Conservation (phyloP, 2,329 filamentous ascomycete species). For the Samsoniella hepiali region DNA sequence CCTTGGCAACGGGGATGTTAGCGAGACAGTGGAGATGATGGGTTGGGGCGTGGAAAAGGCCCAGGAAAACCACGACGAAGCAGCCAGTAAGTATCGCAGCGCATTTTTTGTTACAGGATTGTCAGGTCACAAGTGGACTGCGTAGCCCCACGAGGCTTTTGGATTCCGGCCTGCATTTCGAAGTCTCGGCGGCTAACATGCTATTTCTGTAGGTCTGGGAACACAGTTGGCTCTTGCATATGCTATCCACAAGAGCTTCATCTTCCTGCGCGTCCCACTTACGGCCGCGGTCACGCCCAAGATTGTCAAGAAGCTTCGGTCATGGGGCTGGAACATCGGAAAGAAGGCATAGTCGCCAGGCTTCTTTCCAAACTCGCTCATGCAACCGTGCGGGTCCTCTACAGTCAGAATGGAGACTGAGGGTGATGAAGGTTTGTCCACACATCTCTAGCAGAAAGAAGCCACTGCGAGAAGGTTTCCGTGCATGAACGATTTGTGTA, state of each 20-base stretch:
- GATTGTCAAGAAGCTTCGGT: conserved; percentile 81
- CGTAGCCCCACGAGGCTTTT: neutral
- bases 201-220: conserved; percentile 48
- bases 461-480: neutral
- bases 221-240: conserved; percentile 93
- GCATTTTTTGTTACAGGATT: neutral
- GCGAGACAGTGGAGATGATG: conserved; percentile 48
- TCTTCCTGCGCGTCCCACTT: conserved; percentile 90
- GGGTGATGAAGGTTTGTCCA: neutral
- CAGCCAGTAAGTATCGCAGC: conserved; percentile 65
- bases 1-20: conserved; percentile 42
- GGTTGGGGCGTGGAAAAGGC: conserved; percentile 63
- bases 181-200: conserved; percentile 25
- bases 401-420: neutral
- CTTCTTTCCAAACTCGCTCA: neutral
- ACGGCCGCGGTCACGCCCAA: conserved; percentile 89
- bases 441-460: too few relatives aligned
- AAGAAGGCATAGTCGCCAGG: conserved; percentile 48
- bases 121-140: neutral
- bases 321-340: conserved; percentile 94
- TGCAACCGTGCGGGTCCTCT: neutral
- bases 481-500: neutral
- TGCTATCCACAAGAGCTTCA: conserved; percentile 96
- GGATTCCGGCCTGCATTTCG: neutral
- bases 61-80: conserved; percentile 56